A percentile compares a stretch with the other conserved stretches of the same genome.
Evolutionary conservation across 805 yeast genomes (phyloP).

Genomic region (Wickerhamiella bombiphila): DNA sequence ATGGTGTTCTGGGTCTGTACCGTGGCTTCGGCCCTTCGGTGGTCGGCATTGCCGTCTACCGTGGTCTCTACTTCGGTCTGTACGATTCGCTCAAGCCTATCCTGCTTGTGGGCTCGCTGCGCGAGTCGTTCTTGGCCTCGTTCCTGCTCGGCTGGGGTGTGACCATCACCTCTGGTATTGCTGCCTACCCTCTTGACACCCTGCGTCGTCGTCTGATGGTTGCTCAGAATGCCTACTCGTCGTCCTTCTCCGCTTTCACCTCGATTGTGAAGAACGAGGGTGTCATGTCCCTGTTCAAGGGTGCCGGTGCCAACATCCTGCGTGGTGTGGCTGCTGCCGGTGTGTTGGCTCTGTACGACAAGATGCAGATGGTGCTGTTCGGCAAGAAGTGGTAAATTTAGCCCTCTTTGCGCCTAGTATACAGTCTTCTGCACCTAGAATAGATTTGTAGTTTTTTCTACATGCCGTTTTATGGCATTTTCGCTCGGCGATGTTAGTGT

Average conservation of each 20-base stretch:
- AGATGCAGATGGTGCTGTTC: constrained; percentile 77
- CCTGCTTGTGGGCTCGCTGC: constrained; percentile 76
- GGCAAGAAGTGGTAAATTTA: constrained; percentile 59
- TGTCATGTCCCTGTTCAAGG: constrained; percentile 79
- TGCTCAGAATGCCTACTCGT: constrained; percentile 91
- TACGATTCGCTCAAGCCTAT: constrained; percentile 90
- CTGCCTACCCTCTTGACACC: constrained; percentile 95
- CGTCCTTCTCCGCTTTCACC: constrained; percentile 81
- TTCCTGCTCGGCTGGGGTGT: constrained; percentile 92
- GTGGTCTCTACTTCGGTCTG: constrained; percentile 95
- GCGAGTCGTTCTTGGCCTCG: constrained; percentile 81
- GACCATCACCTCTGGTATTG: constrained; percentile 92
- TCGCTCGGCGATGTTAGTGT: no score
- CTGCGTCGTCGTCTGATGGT: constrained; percentile 98
- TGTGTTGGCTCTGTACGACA: constrained; percentile 92
- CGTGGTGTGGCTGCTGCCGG: constrained; percentile 99
- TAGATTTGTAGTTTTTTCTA: no score
- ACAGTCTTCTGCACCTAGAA: no score
- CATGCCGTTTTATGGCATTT: no score
- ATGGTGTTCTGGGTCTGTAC: constrained; percentile 93
- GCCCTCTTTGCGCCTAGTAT: no score
- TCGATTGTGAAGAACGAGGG: constrained; percentile 89
- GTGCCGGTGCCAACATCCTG: constrained; percentile 96
- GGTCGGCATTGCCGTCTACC: constrained; percentile 89
- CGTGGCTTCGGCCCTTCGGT: constrained; percentile 98